phyloP scores from a whole-genome alignment of 2,329 filamentous ascomycete genomes.

The Endothia cerciana region DNA sequence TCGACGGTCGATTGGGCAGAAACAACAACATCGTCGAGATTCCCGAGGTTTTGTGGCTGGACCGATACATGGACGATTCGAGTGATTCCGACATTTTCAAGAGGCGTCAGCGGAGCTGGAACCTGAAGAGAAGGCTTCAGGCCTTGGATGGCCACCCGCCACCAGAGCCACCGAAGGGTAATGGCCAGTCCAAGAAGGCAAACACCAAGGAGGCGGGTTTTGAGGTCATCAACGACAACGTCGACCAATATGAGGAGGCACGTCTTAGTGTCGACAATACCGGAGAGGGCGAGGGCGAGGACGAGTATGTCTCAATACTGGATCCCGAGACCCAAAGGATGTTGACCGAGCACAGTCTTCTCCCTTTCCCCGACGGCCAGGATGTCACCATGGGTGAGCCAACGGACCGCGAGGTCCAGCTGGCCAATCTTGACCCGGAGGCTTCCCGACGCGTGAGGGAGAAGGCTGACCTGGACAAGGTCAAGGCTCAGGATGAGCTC shows the following conservation, averaged over 20 bases:
- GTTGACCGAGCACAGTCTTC: conserved; percentile 42
- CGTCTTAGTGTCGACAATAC: conserved; percentile 18
- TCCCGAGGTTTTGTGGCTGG: conserved; percentile 81
- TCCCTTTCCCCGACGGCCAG: background rate
- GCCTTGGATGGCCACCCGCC: conserved; percentile 46
- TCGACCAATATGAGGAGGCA: conserved; percentile 20
- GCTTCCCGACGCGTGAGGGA: conserved; percentile 21
- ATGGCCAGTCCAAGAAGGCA: conserved; percentile 6
- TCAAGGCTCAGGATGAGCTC: conserved; percentile 36
- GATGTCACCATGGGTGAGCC: conserved; percentile 12
- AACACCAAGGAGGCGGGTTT: conserved; percentile 22
- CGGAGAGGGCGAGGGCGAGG: conserved; percentile 21
- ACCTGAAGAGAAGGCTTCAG: conserved; percentile 67
- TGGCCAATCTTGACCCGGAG: conserved; percentile 14
- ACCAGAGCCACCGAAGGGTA: conserved; percentile 4
- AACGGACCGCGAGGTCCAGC: background rate
- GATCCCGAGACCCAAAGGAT: conserved; percentile 31
- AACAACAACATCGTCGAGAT: conserved; percentile 78
- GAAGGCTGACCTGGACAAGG: conserved; percentile 18
- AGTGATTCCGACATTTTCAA: conserved; percentile 64
- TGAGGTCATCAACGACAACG: conserved; percentile 21
- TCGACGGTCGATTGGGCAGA: conserved; percentile 60
- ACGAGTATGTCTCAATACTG: conserved; percentile 31
- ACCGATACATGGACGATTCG: conserved; percentile 79
- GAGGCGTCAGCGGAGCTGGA: conserved; percentile 73